phyloP scores from a whole-genome alignment of 371 early-diverging fungal species.

The Apophysomyces variabilis region DNA sequence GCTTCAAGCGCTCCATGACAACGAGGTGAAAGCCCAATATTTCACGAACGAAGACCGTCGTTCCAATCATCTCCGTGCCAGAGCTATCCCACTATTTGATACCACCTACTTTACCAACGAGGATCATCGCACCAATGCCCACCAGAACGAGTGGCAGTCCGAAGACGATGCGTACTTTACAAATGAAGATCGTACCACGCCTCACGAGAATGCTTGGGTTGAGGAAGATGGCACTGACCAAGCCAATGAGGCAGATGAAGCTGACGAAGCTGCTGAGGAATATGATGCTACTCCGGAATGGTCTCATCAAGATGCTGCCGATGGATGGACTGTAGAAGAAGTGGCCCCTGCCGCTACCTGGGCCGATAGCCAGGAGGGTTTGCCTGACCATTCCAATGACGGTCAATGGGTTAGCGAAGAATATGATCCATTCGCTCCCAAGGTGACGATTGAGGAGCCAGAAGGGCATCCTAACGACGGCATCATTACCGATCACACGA shows the following conservation, averaged over 20 bases:
- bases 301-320: background rate
- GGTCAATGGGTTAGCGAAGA: constrained; percentile 7
- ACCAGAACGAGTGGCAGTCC: constrained; percentile 21
- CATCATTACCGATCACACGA: constrained; percentile 15
- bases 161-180: constrained; percentile 24
- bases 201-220: constrained; percentile 9
- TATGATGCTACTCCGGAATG: background rate
- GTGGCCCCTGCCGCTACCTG: background rate
- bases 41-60: constrained; percentile 38
- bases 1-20: background rate
- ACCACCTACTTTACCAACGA: constrained; percentile 18
- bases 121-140: constrained; percentile 20
- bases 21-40: constrained; percentile 16
- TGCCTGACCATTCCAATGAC: constrained; percentile 9
- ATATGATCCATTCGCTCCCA: background rate
- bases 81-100: background rate
- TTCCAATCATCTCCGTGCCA: constrained; percentile 1
- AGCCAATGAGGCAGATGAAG: constrained; percentile 10
- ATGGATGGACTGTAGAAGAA: constrained; percentile 16
- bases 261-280: constrained; percentile 8
- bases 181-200: background rate
- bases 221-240: constrained; percentile 9
- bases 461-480: constrained; percentile 12
- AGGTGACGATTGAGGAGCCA: background rate
- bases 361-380: constrained; percentile 4